Evolutionary conservation across 257 asterid species (phyloP).

Genomic region (Solanum microdontum): DNA sequence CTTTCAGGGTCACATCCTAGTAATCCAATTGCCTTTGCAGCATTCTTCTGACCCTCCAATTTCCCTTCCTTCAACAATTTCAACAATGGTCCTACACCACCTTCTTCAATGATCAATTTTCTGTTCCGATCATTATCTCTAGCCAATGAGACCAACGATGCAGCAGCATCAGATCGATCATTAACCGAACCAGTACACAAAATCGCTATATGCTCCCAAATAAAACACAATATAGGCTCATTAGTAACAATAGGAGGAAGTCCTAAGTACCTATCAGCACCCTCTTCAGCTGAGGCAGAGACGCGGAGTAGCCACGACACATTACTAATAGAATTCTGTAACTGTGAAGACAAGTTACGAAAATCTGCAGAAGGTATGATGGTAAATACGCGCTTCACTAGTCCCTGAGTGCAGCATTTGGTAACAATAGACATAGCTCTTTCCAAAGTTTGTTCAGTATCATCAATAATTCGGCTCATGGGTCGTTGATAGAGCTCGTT

Average conservation of each 20-base stretch:
- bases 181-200: slow-evolving; percentile 18
- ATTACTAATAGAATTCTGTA: slow-evolving; percentile 23
- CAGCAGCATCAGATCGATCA: slow-evolving; percentile 30
- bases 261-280: slow-evolving; percentile 17
- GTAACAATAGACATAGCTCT: slow-evolving; percentile 14
- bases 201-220: slow-evolving; percentile 29
- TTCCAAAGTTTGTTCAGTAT: slow-evolving; percentile 21
- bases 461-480: slow-evolving; percentile 23
- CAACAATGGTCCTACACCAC: slow-evolving; percentile 27
- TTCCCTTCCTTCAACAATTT: slow-evolving; percentile 27
- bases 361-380: slow-evolving; percentile 18
- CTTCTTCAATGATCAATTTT: slow-evolving; percentile 35
- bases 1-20: slow-evolving; percentile 28
- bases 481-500: slow-evolving; percentile 35
- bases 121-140: slow-evolving; percentile 22
- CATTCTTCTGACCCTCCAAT: slow-evolving; percentile 36
- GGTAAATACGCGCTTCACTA: slow-evolving; percentile 21
- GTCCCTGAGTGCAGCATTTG: slow-evolving; percentile 18
- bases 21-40: slow-evolving; percentile 36
- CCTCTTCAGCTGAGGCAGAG: slow-evolving; percentile 15
- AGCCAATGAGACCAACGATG: slow-evolving; percentile 25
- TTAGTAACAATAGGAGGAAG: slow-evolving; percentile 30
- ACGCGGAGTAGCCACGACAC: slow-evolving; percentile 30
- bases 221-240: slow-evolving; percentile 28
- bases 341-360: slow-evolving; percentile 15